Base-by-base conservation (phyloP, 768 basidiomycete species). In the Lactarius pseudohatsudake region DNA sequence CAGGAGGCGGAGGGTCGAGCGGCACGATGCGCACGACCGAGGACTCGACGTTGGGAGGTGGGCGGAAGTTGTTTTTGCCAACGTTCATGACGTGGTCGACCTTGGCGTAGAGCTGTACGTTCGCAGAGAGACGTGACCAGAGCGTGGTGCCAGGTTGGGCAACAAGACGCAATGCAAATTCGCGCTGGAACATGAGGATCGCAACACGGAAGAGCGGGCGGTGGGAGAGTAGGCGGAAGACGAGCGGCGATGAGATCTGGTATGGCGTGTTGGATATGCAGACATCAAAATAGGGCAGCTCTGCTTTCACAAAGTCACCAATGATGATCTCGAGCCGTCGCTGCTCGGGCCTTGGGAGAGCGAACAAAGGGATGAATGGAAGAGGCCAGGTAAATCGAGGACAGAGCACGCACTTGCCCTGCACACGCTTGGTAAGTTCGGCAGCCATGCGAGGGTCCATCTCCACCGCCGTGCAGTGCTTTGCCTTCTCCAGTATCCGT, bases 211-310 rank as follows among this genome's bases (percentile, higher is more conserved):
- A 53, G 22, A 53, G 50, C 50, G 50, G 50, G 26, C 50, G 50
- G 22, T 98, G 95, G 2, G 97, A 98, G 58, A 98, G 87, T 40
- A 99, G 86, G 66, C 93, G 92, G 84, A 99, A 99, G 63, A 98
- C 90, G 59, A 99, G 89, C 6, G 96, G 93, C 0, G 97, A 98
- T 2, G 97, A 98, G 72, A 99, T 99, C 77, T 98, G 96, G 77
- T 98, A 99, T 1, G 97, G 97, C 0, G 97, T 99, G 75, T 99
- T 99, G 72, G 93, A 95, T 73, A 99, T 98, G 82, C 96, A 98
- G 64, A 97, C 97, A 77, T 98, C 96, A 67, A 99, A 98, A 78
- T 96, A 98, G 11, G 97, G 97, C 22, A 99, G 81, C 62, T 95
- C 92, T n/a, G 91, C 93, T 78, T 98, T 98, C 74, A 98, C 92